Percentiles rank a stretch among this genome's conserved stretches.
phyloP scores from a whole-genome alignment of 2,329 filamentous ascomycete genomes.

The Akanthomyces muscarius region DNA sequence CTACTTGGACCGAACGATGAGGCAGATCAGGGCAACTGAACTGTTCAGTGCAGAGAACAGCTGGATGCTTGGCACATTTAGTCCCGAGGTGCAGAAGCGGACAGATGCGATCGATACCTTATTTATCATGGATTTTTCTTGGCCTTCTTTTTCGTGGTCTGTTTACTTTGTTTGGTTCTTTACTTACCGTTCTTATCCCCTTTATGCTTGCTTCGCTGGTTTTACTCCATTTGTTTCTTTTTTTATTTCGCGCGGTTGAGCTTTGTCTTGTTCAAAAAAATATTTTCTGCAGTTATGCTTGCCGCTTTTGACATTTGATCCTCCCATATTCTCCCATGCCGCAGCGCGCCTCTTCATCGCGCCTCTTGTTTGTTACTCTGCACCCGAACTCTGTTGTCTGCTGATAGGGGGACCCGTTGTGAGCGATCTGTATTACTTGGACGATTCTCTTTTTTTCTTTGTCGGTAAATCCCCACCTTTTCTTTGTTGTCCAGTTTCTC shows the following conservation, averaged over 20 bases:
- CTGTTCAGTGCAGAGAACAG: conserved; percentile 5
- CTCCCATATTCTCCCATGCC: neutral
- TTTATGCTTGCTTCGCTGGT: conserved; percentile 2
- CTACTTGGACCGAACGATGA: conserved; percentile 24
- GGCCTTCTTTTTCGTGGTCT: neutral
- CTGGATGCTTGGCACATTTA: conserved; percentile 4
- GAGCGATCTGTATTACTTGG: conserved; percentile 18
- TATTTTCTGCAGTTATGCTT: conserved; percentile 34
- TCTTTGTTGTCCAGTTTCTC: neutral
- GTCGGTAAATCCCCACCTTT: conserved; percentile 2
- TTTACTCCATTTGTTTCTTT: conserved; percentile 7
- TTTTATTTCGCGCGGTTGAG: conserved; percentile 22
- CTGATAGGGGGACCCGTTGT: neutral
- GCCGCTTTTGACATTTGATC: conserved; percentile 24
- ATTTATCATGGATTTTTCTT: conserved; percentile 20
- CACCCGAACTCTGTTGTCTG: conserved; percentile 19
- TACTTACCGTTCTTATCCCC: conserved; percentile 5
- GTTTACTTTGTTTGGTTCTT: conserved; percentile 1
- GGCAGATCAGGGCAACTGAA: neutral
- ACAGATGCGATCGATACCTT: conserved; percentile 37
- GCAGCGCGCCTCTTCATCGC: conserved; percentile 20
- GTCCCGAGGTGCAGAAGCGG: conserved; percentile 18
- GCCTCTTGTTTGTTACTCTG: conserved; percentile 27
- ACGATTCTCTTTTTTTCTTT: conserved; percentile 6
- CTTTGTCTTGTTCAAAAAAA: conserved; percentile 24